Base-by-base conservation (phyloP, 2,329 filamentous ascomycete species). In the Rhynchosporium graminicola region DNA sequence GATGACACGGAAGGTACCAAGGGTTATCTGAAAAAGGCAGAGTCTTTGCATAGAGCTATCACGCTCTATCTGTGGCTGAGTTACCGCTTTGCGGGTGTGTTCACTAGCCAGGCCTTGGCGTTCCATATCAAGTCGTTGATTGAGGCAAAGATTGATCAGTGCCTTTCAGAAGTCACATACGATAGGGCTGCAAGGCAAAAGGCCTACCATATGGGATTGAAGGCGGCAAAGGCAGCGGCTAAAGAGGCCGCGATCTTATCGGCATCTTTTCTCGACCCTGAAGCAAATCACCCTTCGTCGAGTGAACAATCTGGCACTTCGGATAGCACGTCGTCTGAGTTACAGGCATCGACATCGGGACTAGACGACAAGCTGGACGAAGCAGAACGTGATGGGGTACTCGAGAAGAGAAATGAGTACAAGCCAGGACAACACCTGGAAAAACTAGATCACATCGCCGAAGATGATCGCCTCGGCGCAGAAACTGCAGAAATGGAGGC, bases 1-100 rank as follows among this genome's bases (percentile, higher is more conserved):
- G 74, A 76, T 0, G 59, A 68, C 46, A 74, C 74, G 0, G 74
- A 76, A 13, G 77, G 82, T 59, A 74, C 79, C 15, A 69, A 68
- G 57, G 62, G 52, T 6, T 0, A 92, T 68, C 80, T 99, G 10
- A 78, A 80, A 60, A 77, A 80, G 8, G 79, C 98, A 26, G 95
- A 99, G 74, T 75, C 79, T 3, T 80, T 99, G 15, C 95, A 99
- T 77, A 90, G 91, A 70, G 81, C 86, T 33, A 79, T 99, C 43
- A 91, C 94, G 50, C 79, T 93, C 52, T 99, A 98, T 73, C 82
- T 96, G 1, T 99, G 95, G 95, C 81, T 99, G 15, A 94, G 90
- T 69, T 98, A 94, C 76, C 88, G 94, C 6, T 96, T 94, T 75
- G 82, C 86, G 3, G 90, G 91, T 55, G 82, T 96, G 57, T 96